Conservation (phyloP, 1,284 basidiomycete genomes). For the Malassezia slooffiae region DNA sequence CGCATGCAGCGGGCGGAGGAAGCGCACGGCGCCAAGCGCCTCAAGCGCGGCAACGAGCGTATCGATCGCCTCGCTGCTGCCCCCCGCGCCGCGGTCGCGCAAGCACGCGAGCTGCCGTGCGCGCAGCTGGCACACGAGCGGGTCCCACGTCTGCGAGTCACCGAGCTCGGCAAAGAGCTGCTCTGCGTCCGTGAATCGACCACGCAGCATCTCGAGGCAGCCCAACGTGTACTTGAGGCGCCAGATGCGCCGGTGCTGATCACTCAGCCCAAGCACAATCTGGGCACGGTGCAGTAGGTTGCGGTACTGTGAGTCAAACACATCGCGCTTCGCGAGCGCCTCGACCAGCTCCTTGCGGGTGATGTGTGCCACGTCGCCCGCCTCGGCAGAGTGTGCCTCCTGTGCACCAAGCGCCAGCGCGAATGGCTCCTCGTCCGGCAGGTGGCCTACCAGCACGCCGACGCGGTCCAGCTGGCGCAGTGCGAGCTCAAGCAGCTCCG, state of each 20-base stretch:
- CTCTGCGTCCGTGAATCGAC: background rate
- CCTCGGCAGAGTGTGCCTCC: background rate
- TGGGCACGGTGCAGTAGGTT: constrained; percentile 8
- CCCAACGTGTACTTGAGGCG: constrained; percentile 4
- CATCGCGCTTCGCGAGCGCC: constrained; percentile 6
- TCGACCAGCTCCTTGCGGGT: constrained; percentile 16
- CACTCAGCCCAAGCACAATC: background rate
- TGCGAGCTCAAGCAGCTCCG: constrained; percentile 69
- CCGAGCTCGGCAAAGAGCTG: constrained; percentile 1
- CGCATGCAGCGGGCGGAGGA: background rate
- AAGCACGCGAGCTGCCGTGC: constrained; percentile 3
- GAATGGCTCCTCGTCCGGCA: constrained; percentile 62
- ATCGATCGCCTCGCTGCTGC: background rate
- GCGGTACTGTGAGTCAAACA: constrained; percentile 13
- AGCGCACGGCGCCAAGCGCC: background rate
- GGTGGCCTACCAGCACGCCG: constrained; percentile 60
- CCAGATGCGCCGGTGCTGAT: background rate
- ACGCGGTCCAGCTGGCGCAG: constrained; percentile 66
- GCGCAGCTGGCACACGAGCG: background rate
- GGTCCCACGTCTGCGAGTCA: background rate
- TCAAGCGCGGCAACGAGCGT: constrained; percentile 3
- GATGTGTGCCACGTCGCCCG: constrained; percentile 16
- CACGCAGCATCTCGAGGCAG: constrained; percentile 7
- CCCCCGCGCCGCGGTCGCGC: background rate
- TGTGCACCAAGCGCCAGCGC: background rate